Evolutionary conservation across 345 rosid species (phyloP), one percentile per base, ranked within the genome.

Genomic region (Dipteronia dyeriana): DNA sequence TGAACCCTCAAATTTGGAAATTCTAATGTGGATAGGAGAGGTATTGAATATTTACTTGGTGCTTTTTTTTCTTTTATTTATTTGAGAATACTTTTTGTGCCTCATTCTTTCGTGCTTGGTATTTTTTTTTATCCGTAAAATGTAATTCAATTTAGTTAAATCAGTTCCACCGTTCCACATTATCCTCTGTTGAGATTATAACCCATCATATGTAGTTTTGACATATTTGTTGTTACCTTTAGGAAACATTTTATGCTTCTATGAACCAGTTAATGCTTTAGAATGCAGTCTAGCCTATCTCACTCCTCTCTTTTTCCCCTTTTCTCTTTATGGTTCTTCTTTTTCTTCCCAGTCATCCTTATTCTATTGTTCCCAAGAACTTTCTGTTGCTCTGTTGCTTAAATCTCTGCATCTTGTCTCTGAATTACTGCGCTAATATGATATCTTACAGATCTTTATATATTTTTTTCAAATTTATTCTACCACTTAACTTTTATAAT

Each of bases 21-120:
- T 93, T 83, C 85, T 95, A 79, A 81, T 95, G 89, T 87, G 96
- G 94, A 91, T 92, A 81, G 96, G 94, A 69, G 98, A 95, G 97
- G 99, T 93, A 82, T 66, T 65, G 51, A 17, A 45, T 74, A 71
- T 74, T 71, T 73, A 39, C 10, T 76, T 47, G 43, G n/a, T 62
- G 69, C 61, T 5, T 6, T 63, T 31, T 61, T n/a, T 73, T 49
- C 38, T 57, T 69, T 43, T 43, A 53, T 72, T n/a, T 65, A 7
- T 65, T 20, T 19, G 61, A 49, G 64, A 57, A 12, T 57, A 1
- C 47, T 57, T 63, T 63, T 11, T 63, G 25, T 17, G 66, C 76
- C 34, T 51, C 62, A 1, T 54, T 14, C 20, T 2, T 51, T 65
- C 53, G 54, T 31, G 78, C 9, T 34, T 75, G 34, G 61, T 2